Conservation (phyloP, 331 rosid genomes). For the Quercus phellos region DNA sequence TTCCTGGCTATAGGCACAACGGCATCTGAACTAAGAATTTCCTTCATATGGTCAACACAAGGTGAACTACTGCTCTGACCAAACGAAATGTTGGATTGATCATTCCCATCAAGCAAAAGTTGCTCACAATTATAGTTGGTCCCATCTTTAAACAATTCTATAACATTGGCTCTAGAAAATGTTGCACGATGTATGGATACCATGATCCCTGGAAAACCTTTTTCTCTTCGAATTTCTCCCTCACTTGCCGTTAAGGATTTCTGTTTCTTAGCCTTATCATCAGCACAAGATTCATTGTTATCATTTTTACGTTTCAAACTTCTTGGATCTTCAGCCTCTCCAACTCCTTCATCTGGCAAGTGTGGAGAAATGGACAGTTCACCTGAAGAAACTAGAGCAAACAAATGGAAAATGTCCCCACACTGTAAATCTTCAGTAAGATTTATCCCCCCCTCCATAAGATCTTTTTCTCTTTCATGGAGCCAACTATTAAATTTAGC, state of each 20-base stretch:
- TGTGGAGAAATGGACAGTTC: slow-evolving; percentile 64
- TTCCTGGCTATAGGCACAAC: slow-evolving; percentile 30
- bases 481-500: slow-evolving; percentile 63
- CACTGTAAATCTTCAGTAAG: slow-evolving; percentile 76
- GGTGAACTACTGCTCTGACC: slow-evolving; percentile 21
- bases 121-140: slow-evolving; percentile 28
- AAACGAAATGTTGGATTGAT: slow-evolving; percentile 8
- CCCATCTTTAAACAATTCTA: slow-evolving; percentile 50
- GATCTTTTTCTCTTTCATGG: slow-evolving; percentile 55
- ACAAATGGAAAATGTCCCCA: slow-evolving; percentile 76
- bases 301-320: slow-evolving; percentile 66
- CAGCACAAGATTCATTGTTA: slow-evolving; percentile 39
- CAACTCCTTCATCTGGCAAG: slow-evolving; percentile 83
- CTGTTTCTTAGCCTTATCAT: slow-evolving; percentile 49
- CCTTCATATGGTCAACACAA: slow-evolving; percentile 37
- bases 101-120: slow-evolving; percentile 22
- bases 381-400: slow-evolving; percentile 70
- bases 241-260: slow-evolving; percentile 56
- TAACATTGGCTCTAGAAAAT: slow-evolving; percentile 48
- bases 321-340: slow-evolving; percentile 85
- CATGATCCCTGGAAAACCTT: slow-evolving; percentile 85
- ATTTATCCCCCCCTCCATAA: slow-evolving; percentile 47
- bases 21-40: slow-evolving; percentile 33
- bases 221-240: slow-evolving; percentile 93
- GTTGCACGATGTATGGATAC: slow-evolving; percentile 40